Evolutionary conservation across 768 basidiomycete species (phyloP).

Genomic region (Tephrocybe sp.): DNA sequence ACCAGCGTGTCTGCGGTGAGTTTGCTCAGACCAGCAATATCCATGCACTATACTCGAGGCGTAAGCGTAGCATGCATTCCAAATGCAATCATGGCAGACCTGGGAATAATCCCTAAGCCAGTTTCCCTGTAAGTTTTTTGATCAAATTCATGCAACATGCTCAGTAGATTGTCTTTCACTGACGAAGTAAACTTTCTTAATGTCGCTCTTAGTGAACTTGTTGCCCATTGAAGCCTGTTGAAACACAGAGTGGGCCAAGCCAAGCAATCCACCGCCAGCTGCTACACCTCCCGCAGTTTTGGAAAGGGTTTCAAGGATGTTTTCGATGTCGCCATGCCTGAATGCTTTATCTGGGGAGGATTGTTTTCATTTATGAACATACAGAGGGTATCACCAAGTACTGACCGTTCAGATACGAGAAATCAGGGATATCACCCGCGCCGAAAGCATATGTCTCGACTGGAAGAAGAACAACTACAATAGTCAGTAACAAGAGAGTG

Average conservation of each 20-base stretch:
- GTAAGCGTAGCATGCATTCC: background rate
- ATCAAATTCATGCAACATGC: background rate
- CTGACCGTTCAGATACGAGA: slow-evolving; percentile 56
- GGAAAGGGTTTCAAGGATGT: slow-evolving; percentile 55
- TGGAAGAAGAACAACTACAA: slow-evolving; percentile 41
- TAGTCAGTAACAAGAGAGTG: slow-evolving; percentile 32
- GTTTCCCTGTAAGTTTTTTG: slow-evolving; percentile 42
- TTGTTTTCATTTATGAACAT: slow-evolving; percentile 1
- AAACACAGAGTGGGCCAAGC: slow-evolving; percentile 46
- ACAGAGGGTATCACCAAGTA: slow-evolving; percentile 21
- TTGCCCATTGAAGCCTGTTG: slow-evolving; percentile 44
- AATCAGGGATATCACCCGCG: slow-evolving; percentile 71
- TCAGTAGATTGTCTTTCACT: slow-evolving; percentile 15
- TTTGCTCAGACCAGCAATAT: slow-evolving; percentile 68
- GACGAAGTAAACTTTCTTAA: slow-evolving; percentile 68
- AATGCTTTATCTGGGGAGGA: slow-evolving; percentile 57
- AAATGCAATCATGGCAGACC: slow-evolving; percentile 23
- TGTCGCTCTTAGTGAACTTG: slow-evolving; percentile 62
- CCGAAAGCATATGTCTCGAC: slow-evolving; percentile 49
- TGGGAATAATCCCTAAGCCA: slow-evolving; percentile 73
- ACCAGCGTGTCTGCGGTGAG: slow-evolving; percentile 63
- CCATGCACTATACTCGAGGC: slow-evolving; percentile 48
- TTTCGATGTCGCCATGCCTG: slow-evolving; percentile 76
- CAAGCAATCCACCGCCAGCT: slow-evolving; percentile 46
- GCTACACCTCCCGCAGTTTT: slow-evolving; percentile 50